A percentile compares a stretch with the other conserved stretches of the same genome.
Conservation (phyloP, 2,329 filamentous ascomycete species). For the Penicillium sp. region DNA sequence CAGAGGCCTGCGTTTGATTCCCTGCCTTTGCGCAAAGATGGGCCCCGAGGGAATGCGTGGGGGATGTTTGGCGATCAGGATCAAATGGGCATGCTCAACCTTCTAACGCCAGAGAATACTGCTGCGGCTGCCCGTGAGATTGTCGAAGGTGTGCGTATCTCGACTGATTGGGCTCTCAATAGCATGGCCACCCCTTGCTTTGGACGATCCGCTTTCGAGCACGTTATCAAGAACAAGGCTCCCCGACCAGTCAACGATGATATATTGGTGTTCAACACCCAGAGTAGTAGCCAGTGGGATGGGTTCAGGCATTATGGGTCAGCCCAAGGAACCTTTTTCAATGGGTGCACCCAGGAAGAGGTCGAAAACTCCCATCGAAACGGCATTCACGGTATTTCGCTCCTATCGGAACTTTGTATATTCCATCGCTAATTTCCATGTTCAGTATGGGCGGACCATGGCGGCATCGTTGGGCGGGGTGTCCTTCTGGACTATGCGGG, state of each 20-base stretch:
- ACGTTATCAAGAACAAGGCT: constrained; percentile 51
- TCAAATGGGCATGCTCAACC: constrained; percentile 54
- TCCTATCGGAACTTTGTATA: neutral
- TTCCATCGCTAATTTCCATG: neutral
- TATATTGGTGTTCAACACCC: constrained; percentile 57
- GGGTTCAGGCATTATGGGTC: constrained; percentile 42
- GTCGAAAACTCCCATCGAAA: constrained; percentile 37
- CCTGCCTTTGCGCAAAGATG: constrained; percentile 50
- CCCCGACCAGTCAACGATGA: constrained; percentile 59
- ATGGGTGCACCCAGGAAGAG: constrained; percentile 40
- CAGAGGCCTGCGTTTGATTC: constrained; percentile 40
- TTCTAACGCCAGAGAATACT: constrained; percentile 49
- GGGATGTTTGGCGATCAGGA: constrained; percentile 52
- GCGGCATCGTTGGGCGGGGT: constrained; percentile 47
- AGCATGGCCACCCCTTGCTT: constrained; percentile 54
- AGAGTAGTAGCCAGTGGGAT: constrained; percentile 55
- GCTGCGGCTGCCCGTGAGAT: constrained; percentile 47
- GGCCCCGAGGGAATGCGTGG: constrained; percentile 55
- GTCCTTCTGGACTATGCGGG: constrained; percentile 48
- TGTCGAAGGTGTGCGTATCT: constrained; percentile 43
- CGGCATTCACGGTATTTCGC: constrained; percentile 40
- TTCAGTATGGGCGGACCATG: constrained; percentile 37
- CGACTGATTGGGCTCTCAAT: constrained; percentile 59
- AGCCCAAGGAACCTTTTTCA: constrained; percentile 42
- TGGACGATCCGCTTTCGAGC: constrained; percentile 53